Conservation (phyloP, 2,329 filamentous ascomycete genomes). For the Cryphonectria nitschkei region DNA sequence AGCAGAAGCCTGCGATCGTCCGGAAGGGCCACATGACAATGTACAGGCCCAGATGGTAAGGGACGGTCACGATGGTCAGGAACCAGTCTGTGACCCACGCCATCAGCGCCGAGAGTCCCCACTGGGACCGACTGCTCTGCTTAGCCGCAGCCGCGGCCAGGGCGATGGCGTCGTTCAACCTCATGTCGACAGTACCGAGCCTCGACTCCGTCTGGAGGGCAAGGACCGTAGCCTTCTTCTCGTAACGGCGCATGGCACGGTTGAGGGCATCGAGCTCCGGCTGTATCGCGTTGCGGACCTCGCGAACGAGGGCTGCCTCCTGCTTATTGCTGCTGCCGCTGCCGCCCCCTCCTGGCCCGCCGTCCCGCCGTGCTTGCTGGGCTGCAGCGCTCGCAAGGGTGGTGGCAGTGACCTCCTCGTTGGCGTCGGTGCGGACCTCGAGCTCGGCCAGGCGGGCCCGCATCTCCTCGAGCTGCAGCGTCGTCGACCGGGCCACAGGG, state of each 20-base stretch:
- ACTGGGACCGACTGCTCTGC: slow-evolving; percentile 42
- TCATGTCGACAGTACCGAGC: slow-evolving; percentile 70
- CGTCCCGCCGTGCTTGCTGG: slow-evolving; percentile 36
- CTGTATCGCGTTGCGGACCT: slow-evolving; percentile 69
- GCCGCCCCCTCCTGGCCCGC: slow-evolving; percentile 34
- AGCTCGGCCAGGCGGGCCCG: slow-evolving; percentile 69
- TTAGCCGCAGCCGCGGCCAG: slow-evolving; percentile 77
- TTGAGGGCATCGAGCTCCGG: slow-evolving; percentile 87
- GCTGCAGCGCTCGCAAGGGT: slow-evolving; percentile 33
- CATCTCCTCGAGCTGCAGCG: slow-evolving; percentile 58
- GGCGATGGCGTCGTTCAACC: slow-evolving; percentile 76
- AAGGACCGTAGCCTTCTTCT: slow-evolving; percentile 81
- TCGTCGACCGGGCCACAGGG: slow-evolving; percentile 44
- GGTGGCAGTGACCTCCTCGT: slow-evolving; percentile 37
- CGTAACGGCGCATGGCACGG: slow-evolving; percentile 85
- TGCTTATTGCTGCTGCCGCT: slow-evolving; percentile 40
- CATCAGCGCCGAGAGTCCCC: slow-evolving; percentile 38
- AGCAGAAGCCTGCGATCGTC: slow-evolving; percentile 41
- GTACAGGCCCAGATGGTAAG: slow-evolving; percentile 45
- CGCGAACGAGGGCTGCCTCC: slow-evolving; percentile 51
- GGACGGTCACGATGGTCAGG: slow-evolving; percentile 44
- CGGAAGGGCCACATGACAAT: slow-evolving; percentile 50
- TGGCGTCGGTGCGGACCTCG: slow-evolving; percentile 58
- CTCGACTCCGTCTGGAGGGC: slow-evolving; percentile 76
- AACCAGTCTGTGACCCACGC: slow-evolving; percentile 44